Evolutionary conservation across 2,329 filamentous ascomycete species (phyloP), one percentile per base, ranked within the genome.

Genomic region (Penicillium glabrum): DNA sequence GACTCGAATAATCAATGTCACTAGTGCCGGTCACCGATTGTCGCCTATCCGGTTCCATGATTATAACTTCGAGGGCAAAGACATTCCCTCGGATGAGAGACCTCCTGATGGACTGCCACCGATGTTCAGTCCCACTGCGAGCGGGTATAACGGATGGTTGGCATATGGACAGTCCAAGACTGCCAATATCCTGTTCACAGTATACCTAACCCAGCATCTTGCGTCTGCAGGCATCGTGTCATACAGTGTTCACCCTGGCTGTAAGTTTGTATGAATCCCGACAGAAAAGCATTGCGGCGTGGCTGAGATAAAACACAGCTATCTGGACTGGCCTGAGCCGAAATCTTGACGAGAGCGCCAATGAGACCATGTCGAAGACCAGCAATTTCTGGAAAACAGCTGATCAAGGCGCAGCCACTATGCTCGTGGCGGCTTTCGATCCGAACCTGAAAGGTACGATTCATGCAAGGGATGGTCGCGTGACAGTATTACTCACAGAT

Each of bases 81-180:
- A 59, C 2, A 23, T 55, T 14, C 56, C 56, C 16, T 8, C 24
- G 3, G 53, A 61, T 33, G 59, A 59, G 31, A 54, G 51, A 47
- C 56, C 59, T 5, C 56, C 59, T 2, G 53, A 54, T 11, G 47
- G 48, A 9, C 31, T 61, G 10, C 56, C 58, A 21, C 41, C 58
- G 3, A 61, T 61, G 58, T 61, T 58, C 16, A 58, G 24, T 35
- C 16, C 64, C 57, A 3, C 39, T 4, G 45, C 53, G 9, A 26
- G 31, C 10, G 56, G 56, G 3, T 78, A 78, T 57, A 61, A 74
- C 3, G 72, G 72, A 0, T 72, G 66, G 54, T 39, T 54, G 1
- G 72, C 78, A 0, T 85, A 85, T 56, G 77, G 72, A 0, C 77
- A 82, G 60, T 72, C 74, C 49, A 86, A 85, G 61, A 74, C 76